Percentiles rank a stretch among this genome's conserved stretches.
Conservation (phyloP, 78 protist genomes). For the Isochrysis galbana region DNA sequence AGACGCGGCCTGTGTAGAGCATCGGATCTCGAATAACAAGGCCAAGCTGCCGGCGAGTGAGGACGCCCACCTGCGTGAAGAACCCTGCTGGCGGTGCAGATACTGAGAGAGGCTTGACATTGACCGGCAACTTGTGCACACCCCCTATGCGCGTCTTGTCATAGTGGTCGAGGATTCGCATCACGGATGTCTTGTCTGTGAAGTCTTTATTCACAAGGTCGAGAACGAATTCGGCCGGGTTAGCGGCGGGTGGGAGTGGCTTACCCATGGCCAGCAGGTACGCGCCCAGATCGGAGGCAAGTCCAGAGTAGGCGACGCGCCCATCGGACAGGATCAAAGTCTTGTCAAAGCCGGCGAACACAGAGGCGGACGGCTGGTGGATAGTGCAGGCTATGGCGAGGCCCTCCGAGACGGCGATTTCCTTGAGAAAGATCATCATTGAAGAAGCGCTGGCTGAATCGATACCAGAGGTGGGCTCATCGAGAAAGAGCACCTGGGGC, state of each 20-base stretch:
- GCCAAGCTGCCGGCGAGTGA: not conserved
- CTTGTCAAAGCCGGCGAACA: conserved; percentile 39
- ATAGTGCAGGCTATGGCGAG: conserved; percentile 56
- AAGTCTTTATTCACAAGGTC: conserved; percentile 7
- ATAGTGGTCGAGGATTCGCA: not conserved
- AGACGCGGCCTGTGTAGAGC: not conserved
- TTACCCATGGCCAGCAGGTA: not conserved
- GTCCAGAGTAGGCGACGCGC: conserved; percentile 21
- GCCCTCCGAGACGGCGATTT: not conserved
- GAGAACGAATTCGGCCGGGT: conserved; percentile 12
- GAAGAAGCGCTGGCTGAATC: conserved; percentile 58
- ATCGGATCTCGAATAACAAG: not conserved
- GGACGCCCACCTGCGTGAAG: not conserved
- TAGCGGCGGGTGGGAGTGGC: not conserved
- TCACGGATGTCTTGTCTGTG: not conserved
- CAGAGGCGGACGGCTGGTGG: conserved; percentile 64
- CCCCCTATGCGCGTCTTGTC: not conserved
- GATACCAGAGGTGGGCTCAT: conserved; percentile 82
- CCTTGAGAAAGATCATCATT: conserved; percentile 53
- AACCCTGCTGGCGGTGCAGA: too few relatives aligned
- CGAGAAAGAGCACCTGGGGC: conserved; percentile 75
- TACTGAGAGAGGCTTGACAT: not conserved
- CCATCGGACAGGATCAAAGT: conserved; percentile 17
- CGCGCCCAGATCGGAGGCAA: not conserved
- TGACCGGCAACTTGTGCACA: not conserved